A percentile compares a stretch with the other conserved stretches of the same genome.
Conservation (phyloP, 345 rosid genomes). For the Citrus maxima region DNA sequence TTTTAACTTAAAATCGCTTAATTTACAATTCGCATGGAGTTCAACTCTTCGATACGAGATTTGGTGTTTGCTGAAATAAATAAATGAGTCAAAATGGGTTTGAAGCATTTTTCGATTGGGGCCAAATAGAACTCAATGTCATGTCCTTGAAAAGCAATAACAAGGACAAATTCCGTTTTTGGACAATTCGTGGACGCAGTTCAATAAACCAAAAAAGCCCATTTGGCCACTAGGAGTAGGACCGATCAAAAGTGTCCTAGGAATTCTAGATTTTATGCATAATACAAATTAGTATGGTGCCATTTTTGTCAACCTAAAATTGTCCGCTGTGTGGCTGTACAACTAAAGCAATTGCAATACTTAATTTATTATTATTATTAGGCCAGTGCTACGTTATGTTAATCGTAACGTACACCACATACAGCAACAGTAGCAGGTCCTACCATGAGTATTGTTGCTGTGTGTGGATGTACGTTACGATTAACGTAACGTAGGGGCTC, state of each 20-base stretch:
- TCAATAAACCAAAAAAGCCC: background rate
- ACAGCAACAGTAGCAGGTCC: fast-evolving
- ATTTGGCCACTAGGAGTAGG: background rate
- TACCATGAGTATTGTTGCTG: no score
- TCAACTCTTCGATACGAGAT: background rate
- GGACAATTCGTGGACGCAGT: background rate
- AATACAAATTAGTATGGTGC: background rate
- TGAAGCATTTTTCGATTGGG: background rate
- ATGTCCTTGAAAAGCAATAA: background rate
- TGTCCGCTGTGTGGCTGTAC: slow-evolving; percentile 3
- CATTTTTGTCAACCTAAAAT: slow-evolving; percentile 10
- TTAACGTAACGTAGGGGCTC: no score
- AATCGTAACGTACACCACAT: no score
- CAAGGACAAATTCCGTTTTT: background rate
- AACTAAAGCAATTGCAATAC: slow-evolving; percentile 1
- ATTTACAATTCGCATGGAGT: background rate
- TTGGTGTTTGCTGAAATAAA: background rate
- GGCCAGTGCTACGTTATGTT: no score
- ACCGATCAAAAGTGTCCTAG: background rate
- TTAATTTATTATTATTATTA: background rate
- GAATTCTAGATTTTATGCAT: background rate
- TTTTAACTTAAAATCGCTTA: background rate
- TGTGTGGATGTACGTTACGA: no score
- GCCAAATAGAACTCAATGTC: background rate
- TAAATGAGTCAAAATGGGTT: background rate